phyloP scores from a whole-genome alignment of 192 early-diverging fungal genomes.

The Chytriomyces sp. region DNA sequence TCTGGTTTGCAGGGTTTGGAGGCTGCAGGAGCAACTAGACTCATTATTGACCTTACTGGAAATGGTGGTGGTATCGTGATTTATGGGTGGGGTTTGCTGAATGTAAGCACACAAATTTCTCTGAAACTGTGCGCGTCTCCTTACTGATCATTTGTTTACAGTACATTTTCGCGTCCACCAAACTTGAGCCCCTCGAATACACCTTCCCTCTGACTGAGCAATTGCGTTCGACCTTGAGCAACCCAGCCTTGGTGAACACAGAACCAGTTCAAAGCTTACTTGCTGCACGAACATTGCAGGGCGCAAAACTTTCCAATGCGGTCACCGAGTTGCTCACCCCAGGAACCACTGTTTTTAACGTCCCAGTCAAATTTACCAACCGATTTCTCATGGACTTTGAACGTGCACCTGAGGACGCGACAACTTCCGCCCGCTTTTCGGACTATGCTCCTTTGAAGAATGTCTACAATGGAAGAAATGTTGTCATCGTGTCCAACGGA shows the following conservation, averaged over 20 bases:
- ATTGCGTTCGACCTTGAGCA: background rate
- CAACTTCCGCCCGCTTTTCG: background rate
- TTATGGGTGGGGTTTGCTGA: background rate
- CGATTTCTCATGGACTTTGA: background rate
- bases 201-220: background rate
- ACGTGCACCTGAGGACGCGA: background rate
- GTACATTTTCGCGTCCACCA: background rate
- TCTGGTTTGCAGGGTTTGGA: constrained; percentile 35
- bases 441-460: background rate
- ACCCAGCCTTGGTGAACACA: background rate
- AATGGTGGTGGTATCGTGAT: constrained; percentile 43
- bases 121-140: background rate
- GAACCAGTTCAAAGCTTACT: background rate
- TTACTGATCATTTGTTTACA: background rate
- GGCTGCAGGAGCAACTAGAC: constrained; percentile 26
- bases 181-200: background rate
- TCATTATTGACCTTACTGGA: constrained; percentile 45
- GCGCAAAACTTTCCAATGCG: background rate
- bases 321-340: background rate
- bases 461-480: background rate
- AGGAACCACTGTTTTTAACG: background rate
- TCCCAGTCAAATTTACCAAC: background rate
- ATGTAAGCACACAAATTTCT: background rate
- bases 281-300: background rate
- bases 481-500: constrained; percentile 15